Evolutionary conservation across 2,329 filamentous ascomycete genomes (phyloP).

Genomic region (Alternaria panax): DNA sequence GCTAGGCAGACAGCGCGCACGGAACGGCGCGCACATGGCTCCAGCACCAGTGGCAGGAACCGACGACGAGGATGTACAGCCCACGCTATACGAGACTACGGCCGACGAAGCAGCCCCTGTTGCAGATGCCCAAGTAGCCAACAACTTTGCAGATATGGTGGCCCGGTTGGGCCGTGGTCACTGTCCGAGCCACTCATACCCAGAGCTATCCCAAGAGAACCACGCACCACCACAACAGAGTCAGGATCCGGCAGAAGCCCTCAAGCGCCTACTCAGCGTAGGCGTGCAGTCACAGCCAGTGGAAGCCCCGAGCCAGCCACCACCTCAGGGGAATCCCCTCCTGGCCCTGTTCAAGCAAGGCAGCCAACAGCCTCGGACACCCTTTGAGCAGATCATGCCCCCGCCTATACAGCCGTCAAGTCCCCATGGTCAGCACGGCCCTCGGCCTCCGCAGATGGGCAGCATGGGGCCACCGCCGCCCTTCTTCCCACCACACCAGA

Average conservation of each 20-base stretch:
- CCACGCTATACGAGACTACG: conserved; percentile 37
- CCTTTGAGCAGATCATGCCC: conserved; percentile 62
- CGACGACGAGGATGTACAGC: conserved; percentile 42
- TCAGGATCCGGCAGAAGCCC: conserved; percentile 58
- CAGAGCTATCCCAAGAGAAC: conserved; percentile 39
- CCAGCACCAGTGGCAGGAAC: conserved; percentile 33
- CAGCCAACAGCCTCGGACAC: conserved; percentile 51
- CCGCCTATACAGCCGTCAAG: conserved; percentile 63
- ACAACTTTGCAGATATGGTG: conserved; percentile 43
- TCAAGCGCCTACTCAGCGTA: conserved; percentile 60
- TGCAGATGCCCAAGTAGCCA: conserved; percentile 20
- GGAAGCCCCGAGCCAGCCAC: conserved; percentile 38
- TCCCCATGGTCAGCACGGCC: conserved; percentile 62
- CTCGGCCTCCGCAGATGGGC: conserved; percentile 60
- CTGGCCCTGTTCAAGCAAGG: conserved; percentile 61
- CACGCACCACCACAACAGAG: conserved; percentile 26
- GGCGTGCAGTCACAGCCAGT: conserved; percentile 48
- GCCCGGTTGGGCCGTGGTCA: conserved; percentile 40
- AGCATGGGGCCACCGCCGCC: conserved; percentile 59
- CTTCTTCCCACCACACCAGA: conserved; percentile 55
- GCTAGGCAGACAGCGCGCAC: conserved; percentile 63
- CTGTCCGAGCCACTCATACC: conserved; percentile 35
- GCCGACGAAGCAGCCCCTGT: conserved; percentile 28
- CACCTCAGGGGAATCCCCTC: conserved; percentile 55
- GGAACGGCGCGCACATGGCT: conserved; percentile 26